Conservation (phyloP, 2,329 filamentous ascomycete genomes). For the Ophiostoma fasciatum region DNA sequence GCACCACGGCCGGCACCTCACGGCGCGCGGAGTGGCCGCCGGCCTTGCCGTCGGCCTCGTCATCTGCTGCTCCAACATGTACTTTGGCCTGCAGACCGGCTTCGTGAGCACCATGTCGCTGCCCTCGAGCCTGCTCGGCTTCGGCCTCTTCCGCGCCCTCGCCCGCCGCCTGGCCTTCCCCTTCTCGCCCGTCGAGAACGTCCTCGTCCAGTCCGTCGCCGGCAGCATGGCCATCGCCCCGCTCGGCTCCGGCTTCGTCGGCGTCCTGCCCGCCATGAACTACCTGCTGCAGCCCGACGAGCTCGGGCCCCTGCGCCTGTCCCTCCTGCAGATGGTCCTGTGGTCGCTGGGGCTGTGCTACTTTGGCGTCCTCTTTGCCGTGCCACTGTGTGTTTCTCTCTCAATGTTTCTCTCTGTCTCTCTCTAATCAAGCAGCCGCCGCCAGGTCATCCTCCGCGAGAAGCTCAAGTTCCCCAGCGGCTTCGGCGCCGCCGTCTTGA, state of each 20-base stretch:
- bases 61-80: conserved; percentile 95
- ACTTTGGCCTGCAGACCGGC: conserved; percentile 60
- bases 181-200: conserved; percentile 91
- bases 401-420: background rate
- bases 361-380: conserved; percentile 93
- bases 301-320: conserved; percentile 58
- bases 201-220: conserved; percentile 89
- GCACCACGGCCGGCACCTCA: conserved; percentile 87
- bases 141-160: conserved; percentile 78
- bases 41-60: conserved; percentile 75
- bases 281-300: conserved; percentile 68
- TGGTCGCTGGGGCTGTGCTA: conserved; percentile 92
- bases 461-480: conserved; percentile 89
- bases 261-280: conserved; percentile 85
- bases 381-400: conserved; percentile 45
- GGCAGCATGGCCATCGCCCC: conserved; percentile 96
- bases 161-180: conserved; percentile 59
- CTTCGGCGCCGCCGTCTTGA: conserved; percentile 88
- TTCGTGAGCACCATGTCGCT: conserved; percentile 76
- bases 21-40: conserved; percentile 61
- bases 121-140: conserved; percentile 87
- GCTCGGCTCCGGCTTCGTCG: conserved; percentile 86
- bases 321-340: conserved; percentile 62
- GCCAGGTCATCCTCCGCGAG: conserved; percentile 85
- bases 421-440: conserved; percentile 31